These are phyloP conservation scores for Hypoxylon sp. DNA, from an alignment of 2,329 filamentous ascomycete species.

Conservation along the genomic window DNA sequence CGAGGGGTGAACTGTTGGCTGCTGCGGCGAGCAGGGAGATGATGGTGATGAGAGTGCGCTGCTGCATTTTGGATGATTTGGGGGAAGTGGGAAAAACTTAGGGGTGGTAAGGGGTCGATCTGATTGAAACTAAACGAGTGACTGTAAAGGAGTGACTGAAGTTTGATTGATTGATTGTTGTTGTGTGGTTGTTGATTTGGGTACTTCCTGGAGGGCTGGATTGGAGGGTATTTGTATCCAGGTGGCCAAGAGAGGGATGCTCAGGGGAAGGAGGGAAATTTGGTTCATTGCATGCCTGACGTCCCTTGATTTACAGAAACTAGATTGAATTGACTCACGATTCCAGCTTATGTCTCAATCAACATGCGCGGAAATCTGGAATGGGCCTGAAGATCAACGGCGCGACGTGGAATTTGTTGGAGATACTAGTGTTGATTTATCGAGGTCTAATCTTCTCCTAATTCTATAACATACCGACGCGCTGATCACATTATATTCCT, in stretches of 20 bases:
- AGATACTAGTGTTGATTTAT: conserved; percentile 21
- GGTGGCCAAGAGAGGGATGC: background rate
- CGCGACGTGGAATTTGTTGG: conserved; percentile 30
- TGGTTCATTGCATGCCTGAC: conserved; percentile 31
- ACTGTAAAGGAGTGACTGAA: conserved; percentile 35
- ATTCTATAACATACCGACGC: conserved; percentile 20
- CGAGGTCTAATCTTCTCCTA: conserved; percentile 4
- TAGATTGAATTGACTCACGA: conserved; percentile 80
- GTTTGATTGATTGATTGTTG: conserved; percentile 21
- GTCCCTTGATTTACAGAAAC: conserved; percentile 59
- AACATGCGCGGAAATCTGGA: background rate
- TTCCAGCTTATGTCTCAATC: conserved; percentile 61
- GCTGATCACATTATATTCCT: background rate
- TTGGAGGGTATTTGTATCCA: conserved; percentile 35
- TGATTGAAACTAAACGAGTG: conserved; percentile 30
- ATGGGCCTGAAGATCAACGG: conserved; percentile 21
- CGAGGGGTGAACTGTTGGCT: conserved; percentile 28
- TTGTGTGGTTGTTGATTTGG: conserved; percentile 2
- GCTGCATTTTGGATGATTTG: conserved; percentile 40
- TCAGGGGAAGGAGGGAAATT: conserved; percentile 3
- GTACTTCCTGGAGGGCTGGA: background rate
- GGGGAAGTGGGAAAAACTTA: background rate
- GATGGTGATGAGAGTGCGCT: conserved; percentile 34
- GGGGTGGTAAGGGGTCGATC: background rate
- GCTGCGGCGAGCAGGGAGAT: conserved; percentile 41